phyloP scores from a whole-genome alignment of 2,329 filamentous ascomycete genomes.

The Arthrinium puccinioides region DNA sequence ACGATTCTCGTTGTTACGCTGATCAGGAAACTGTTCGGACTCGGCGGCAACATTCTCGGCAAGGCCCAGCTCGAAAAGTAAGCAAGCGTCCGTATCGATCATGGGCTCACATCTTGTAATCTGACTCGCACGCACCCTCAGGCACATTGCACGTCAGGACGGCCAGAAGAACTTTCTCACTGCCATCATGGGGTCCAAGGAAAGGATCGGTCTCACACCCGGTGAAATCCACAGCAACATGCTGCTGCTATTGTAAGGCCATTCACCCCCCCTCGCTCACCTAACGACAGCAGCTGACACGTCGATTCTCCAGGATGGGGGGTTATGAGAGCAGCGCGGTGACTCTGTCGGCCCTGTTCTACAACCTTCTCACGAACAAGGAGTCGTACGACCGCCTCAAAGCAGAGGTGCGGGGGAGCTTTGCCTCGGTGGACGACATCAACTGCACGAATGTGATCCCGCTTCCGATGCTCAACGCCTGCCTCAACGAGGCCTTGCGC shows the following conservation, averaged over 20 bases:
- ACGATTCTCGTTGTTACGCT: not conserved
- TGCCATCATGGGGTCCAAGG: not conserved
- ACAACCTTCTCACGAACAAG: not conserved
- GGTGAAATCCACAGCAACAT: not conserved
- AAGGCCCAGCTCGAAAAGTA: not conserved
- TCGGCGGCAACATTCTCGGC: not conserved
- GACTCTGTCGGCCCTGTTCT: constrained; percentile 25
- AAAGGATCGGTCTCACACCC: not conserved
- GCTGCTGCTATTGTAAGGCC: not conserved
- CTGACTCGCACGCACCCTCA: not conserved
- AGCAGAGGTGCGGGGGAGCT: constrained; percentile 21
- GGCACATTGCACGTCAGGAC: not conserved
- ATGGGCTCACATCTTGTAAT: not conserved
- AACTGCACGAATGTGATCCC: constrained; percentile 16
- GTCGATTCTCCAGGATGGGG: not conserved
- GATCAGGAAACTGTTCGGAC: not conserved
- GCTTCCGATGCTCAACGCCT: constrained; percentile 24
- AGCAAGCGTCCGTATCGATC: not conserved
- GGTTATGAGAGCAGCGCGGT: not conserved
- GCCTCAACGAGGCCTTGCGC: constrained; percentile 27
- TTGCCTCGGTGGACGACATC: constrained; percentile 20
- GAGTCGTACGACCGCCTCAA: constrained; percentile 11
- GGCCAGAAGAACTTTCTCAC: constrained; percentile 1
- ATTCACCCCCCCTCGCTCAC: not conserved
- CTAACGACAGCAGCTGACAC: not conserved